These are phyloP conservation scores for Hordeum marinum DNA, from an alignment of 176 grass and related monocot species.

Conservation along the genomic window DNA sequence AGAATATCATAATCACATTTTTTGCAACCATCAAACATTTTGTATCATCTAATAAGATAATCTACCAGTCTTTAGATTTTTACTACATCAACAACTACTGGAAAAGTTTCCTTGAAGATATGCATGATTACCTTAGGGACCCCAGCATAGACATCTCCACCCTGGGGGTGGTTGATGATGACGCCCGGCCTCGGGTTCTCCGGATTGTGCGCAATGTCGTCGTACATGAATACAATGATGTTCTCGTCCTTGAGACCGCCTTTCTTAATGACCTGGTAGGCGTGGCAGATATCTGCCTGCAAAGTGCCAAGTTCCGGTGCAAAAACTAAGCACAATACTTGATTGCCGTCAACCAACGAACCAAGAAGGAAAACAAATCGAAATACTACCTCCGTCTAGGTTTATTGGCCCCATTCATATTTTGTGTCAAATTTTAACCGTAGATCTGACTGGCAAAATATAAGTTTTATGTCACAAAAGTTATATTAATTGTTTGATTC, in stretches of 20 bases:
- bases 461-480: too few species aligned
- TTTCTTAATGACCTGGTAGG: constrained; percentile 92
- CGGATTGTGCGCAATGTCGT: constrained; percentile 66
- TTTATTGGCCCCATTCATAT: too few species aligned
- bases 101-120: not conserved
- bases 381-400: too few species aligned
- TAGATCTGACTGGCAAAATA: too few species aligned
- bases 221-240: constrained; percentile 96
- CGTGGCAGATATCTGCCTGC: constrained; percentile 91
- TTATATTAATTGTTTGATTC: too few species aligned
- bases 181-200: constrained; percentile 74
- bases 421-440: too few species aligned
- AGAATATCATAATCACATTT: not conserved
- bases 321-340: not conserved
- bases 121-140: constrained; percentile 66
- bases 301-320: not conserved
- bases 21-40: not conserved
- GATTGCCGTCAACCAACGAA: not conserved
- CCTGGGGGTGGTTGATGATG: constrained; percentile 84
- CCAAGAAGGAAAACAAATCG: not conserved
- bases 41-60: not conserved
- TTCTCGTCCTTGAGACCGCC: constrained; percentile 90
- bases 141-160: constrained; percentile 82
- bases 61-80: not conserved
- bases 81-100: not conserved